Evolutionary conservation across 169 alveolate genomes (phyloP).

Genomic region (Eimeria necatrix): DNA sequence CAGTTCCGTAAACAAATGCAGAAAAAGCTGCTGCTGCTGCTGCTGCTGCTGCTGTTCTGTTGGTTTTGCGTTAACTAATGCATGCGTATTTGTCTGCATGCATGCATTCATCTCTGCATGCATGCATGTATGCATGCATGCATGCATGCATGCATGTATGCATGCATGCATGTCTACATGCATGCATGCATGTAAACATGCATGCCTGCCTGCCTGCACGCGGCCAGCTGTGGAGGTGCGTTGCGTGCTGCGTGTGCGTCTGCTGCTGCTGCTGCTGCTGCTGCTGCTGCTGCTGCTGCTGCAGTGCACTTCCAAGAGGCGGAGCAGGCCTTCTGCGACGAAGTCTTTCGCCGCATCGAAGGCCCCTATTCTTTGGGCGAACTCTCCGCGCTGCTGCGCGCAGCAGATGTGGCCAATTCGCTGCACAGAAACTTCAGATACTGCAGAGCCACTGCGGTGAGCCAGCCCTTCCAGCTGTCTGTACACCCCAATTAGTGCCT

Average conservation of each 20-base stretch:
- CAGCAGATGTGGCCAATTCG: constrained; percentile 70
- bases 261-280: not conserved
- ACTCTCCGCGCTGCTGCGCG: constrained; percentile 59
- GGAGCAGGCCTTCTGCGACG: constrained; percentile 74
- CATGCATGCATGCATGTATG: not conserved
- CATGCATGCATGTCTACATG: constrained; percentile 3
- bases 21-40: not conserved
- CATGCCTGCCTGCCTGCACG: not conserved
- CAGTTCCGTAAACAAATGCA: not conserved
- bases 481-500: too few species aligned
- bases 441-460: constrained; percentile 69
- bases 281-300: not conserved
- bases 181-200: not conserved
- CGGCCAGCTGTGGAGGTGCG: not conserved
- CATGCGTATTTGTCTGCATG: not conserved
- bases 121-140: not conserved
- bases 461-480: not conserved
- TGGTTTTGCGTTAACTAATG: not conserved
- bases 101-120: not conserved
- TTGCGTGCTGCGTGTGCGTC: too few species aligned
- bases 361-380: constrained; percentile 65
- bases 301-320: constrained; percentile 66
- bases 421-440: constrained; percentile 62
- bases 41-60: not conserved
- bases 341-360: constrained; percentile 51